A percentile compares a stretch with the other conserved stretches of the same genome.
Evolutionary conservation across 306 rosid genomes (phyloP).

Genomic region (Senna siamea): DNA sequence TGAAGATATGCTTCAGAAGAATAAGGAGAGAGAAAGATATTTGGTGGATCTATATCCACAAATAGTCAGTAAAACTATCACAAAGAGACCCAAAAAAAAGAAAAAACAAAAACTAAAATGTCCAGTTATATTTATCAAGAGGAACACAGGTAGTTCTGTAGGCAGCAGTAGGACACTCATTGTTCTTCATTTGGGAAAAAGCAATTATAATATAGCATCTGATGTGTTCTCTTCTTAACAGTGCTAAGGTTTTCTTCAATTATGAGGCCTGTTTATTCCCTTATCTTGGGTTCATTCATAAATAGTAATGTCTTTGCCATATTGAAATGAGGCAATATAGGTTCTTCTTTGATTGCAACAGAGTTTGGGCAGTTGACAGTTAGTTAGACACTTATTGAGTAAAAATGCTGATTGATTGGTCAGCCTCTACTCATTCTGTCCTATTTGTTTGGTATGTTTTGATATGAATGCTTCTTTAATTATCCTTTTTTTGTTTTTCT

Average conservation of each 20-base stretch:
- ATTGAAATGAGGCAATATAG: background rate
- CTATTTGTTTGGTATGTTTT: background rate
- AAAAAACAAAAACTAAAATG: too few species aligned
- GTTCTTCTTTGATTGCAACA: too few species aligned
- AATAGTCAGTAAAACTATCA: background rate
- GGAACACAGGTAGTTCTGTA: background rate
- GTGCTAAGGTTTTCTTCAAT: background rate
- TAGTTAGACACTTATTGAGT: too few species aligned
- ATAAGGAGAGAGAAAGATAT: background rate
- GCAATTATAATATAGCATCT: background rate
- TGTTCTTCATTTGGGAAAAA: background rate
- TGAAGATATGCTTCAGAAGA: background rate
- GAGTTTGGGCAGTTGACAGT: too few species aligned
- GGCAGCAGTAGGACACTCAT: background rate
- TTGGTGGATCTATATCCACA: background rate
- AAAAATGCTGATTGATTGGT: constrained; percentile 9
- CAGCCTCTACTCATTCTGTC: background rate
- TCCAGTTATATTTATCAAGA: background rate
- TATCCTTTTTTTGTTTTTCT: too few species aligned
- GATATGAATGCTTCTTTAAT: background rate
- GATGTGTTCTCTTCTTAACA: constrained; percentile 1
- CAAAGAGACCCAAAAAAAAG: too few species aligned
- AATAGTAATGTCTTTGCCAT: background rate
- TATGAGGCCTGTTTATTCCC: background rate
- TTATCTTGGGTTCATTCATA: background rate